Base-by-base conservation (phyloP, 164 flowering plant genomes). In the Chimonanthus salicifolius region DNA sequence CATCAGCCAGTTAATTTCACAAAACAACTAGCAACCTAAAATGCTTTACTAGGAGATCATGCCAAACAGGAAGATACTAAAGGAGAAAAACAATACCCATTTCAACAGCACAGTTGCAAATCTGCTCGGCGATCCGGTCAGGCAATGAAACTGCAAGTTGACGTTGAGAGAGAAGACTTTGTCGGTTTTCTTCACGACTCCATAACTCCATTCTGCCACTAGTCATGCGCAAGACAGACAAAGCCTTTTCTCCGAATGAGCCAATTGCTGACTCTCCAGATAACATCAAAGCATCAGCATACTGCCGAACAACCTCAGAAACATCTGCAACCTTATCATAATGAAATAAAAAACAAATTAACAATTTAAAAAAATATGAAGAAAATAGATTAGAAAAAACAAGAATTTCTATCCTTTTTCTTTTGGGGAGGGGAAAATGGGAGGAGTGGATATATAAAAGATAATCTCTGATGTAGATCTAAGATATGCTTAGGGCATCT, bases 211-310 rank as follows among this genome's bases (percentile, higher is more conserved):
- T 89, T 67, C 90, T 77, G 20, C 51, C 74, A 77, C 97, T 90
- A 44, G 86, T 84, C 78, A 74, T 84, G 58, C 78, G 80, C 78
- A 94, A 68, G 50, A 94, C 97, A 72, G 92, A 78, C 46, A 94
- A 87, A 77, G 98, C 94, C 80, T 94, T 90, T 69, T 86, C 84
- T 67, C 87, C 89, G 74, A 64, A 80, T 45, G 79, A 79, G 21
- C 98, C 98, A 76, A 92, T 86, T 4, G 98, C 98, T 60, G 98
- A 90, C 81, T 94, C 98, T 54, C 94, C 98, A 10, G 97, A 92
- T 75, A 94, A 84, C 98, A 94, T 92, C 77, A 94, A 73, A 46
- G 97, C 98, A 82, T 94, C 98, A 5, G 96, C 92, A 80, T 83
- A 85, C 73, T 94, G 96, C 33, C 94, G 82, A 18, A 94, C 96